A percentile compares a stretch with the other conserved stretches of the same genome.
Conservation (phyloP, 2,329 filamentous ascomycete genomes). For the Aureobasidium sp. region DNA sequence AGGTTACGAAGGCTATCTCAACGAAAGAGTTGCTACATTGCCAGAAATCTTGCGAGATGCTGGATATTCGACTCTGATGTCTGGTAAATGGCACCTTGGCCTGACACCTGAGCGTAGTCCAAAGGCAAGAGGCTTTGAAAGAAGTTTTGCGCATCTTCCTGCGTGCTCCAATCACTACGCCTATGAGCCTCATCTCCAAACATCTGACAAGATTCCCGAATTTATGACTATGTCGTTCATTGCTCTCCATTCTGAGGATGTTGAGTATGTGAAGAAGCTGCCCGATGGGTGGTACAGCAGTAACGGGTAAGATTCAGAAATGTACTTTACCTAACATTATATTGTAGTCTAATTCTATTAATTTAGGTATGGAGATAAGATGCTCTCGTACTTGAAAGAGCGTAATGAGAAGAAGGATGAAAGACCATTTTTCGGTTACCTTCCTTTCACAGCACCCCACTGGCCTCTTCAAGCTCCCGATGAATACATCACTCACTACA, state of each 20-base stretch:
- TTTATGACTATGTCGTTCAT: slow-evolving; percentile 37
- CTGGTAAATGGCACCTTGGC: slow-evolving; percentile 57
- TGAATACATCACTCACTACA: slow-evolving; percentile 49
- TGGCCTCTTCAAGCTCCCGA: slow-evolving; percentile 54
- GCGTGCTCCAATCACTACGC: slow-evolving; percentile 52
- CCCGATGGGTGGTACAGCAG: slow-evolving; percentile 31
- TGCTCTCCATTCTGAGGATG: slow-evolving; percentile 31
- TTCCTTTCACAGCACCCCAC: slow-evolving; percentile 55
- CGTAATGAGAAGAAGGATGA: slow-evolving; percentile 28
- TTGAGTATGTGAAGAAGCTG: slow-evolving; percentile 31
- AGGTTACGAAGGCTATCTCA: slow-evolving; percentile 57
- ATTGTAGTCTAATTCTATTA: too few species aligned
- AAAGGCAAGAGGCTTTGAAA: slow-evolving; percentile 49
- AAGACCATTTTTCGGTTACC: slow-evolving; percentile 50
- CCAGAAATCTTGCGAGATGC: slow-evolving; percentile 51
- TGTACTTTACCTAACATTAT: too few species aligned
- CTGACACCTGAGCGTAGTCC: slow-evolving; percentile 50
- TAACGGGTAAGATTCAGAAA: slow-evolving; percentile 18
- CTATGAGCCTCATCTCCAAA: slow-evolving; percentile 40
- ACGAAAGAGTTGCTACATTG: slow-evolving; percentile 49
- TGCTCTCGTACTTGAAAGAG: slow-evolving; percentile 30
- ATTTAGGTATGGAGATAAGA: slow-evolving; percentile 28
- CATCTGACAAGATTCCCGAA: slow-evolving; percentile 28
- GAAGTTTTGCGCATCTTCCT: slow-evolving; percentile 51
- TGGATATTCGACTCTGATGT: slow-evolving; percentile 53